A percentile compares a stretch with the other conserved stretches of the same genome.
phyloP scores from a whole-genome alignment of 495 filamentous ascomycete species.

The Letharia lupina region DNA sequence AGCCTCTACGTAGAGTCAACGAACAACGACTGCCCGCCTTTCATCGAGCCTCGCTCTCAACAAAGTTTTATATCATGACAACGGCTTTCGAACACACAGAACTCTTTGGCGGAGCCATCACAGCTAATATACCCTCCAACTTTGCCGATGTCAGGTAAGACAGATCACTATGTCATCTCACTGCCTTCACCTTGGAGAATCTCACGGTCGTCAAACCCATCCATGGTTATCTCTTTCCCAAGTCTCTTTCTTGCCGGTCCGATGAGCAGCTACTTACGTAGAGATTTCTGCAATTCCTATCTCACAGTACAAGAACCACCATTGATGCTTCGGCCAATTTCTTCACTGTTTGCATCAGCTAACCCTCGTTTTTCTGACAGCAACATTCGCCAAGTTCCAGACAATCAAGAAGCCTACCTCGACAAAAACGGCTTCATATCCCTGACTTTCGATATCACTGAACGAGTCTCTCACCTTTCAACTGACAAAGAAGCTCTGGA shows the following conservation, averaged over 20 bases:
- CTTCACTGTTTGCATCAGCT: background rate
- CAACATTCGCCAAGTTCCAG: slow-evolving; percentile 74
- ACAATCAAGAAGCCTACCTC: slow-evolving; percentile 92
- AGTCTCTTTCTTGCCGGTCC: background rate
- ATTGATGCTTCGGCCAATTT: background rate
- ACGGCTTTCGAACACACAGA: slow-evolving; percentile 43
- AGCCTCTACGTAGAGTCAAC: background rate
- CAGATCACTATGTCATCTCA: background rate
- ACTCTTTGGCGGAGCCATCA: slow-evolving; percentile 78
- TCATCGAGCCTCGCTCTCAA: background rate
- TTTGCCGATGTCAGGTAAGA: slow-evolving; percentile 77
- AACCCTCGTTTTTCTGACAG: background rate
- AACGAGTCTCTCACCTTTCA: slow-evolving; percentile 51
- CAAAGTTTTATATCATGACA: background rate
- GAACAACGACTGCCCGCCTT: background rate
- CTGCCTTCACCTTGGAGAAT: background rate
- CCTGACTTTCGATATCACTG: slow-evolving; percentile 82
- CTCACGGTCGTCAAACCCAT: background rate
- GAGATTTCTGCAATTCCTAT: background rate
- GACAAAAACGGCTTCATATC: slow-evolving; percentile 65
- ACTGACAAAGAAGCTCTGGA: slow-evolving; percentile 58
- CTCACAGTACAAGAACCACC: background rate
- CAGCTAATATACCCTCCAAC: slow-evolving; percentile 56
- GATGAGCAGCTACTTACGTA: background rate
- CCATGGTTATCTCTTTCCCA: background rate